These are phyloP conservation scores for Noccaea bulbosa DNA, from an alignment of 345 rosid genomes.

Conservation along the genomic window DNA sequence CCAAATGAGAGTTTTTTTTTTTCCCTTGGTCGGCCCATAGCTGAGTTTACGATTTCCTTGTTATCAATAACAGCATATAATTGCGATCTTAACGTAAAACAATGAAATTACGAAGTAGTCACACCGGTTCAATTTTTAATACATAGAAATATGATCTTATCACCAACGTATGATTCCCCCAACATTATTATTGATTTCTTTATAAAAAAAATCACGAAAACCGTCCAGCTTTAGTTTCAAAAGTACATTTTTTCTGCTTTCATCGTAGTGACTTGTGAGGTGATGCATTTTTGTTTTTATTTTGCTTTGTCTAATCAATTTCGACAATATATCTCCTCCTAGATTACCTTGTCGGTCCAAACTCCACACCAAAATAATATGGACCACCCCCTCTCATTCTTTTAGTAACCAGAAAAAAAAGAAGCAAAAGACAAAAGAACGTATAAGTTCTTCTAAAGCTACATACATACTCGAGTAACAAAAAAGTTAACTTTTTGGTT, in stretches of 20 bases:
- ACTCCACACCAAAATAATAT: slow-evolving; percentile 35
- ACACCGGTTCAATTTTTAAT: background rate
- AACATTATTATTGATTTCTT: slow-evolving; percentile 7
- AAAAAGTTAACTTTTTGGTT: background rate
- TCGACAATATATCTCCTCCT: slow-evolving; percentile 45
- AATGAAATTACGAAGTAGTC: background rate
- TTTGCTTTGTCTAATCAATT: slow-evolving; percentile 43
- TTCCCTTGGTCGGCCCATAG: background rate
- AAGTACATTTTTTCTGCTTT: slow-evolving; percentile 38
- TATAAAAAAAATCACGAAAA: too few species aligned
- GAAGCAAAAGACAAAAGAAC: background rate
- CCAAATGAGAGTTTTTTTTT: background rate
- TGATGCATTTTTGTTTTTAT: slow-evolving; percentile 39
- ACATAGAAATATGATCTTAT: slow-evolving; percentile 25
- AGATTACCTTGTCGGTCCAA: slow-evolving; percentile 46
- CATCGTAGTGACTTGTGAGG: slow-evolving; percentile 40
- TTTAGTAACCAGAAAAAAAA: background rate
- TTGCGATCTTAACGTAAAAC: background rate
- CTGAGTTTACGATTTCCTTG: background rate
- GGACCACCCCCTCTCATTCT: slow-evolving; percentile 34
- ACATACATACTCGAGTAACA: background rate
- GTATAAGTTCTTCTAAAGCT: slow-evolving; percentile 16
- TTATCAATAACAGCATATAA: background rate
- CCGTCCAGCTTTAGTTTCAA: slow-evolving; percentile 31
- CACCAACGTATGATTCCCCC: slow-evolving; percentile 24